A percentile compares a stretch with the other conserved stretches of the same genome.
These are phyloP conservation scores for Mycosarcoma maydis DNA, from an alignment of 1,284 basidiomycete species.

Conservation along the genomic window DNA sequence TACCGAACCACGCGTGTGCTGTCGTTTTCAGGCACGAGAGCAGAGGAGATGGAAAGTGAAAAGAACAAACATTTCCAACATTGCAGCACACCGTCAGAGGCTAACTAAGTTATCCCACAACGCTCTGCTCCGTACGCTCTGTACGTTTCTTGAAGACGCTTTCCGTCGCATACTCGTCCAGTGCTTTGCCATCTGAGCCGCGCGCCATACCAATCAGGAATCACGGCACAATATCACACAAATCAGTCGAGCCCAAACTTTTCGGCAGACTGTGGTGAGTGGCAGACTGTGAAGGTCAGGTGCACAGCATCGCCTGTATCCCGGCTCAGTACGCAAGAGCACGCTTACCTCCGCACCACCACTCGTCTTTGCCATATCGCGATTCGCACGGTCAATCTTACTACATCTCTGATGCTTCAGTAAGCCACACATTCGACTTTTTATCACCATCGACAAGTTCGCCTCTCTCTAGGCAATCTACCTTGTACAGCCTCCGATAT, in stretches of 20 bases:
- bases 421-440: constrained; percentile 1
- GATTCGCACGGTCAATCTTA: too few relatives aligned
- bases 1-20: too few relatives aligned
- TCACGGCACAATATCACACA: too few relatives aligned
- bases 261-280: too few relatives aligned
- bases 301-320: too few relatives aligned
- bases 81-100: constrained; percentile 6
- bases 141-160: too few relatives aligned
- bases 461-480: constrained; percentile 20
- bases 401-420: constrained; percentile 10
- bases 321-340: not conserved
- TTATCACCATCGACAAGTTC: not conserved
- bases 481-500: constrained; percentile 47
- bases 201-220: constrained; percentile 2
- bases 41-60: constrained; percentile 12
- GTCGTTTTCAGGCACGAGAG: not conserved
- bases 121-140: too few relatives aligned
- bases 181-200: constrained; percentile 6
- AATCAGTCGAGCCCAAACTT: too few relatives aligned
- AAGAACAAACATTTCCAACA: constrained; percentile 3
- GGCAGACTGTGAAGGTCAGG: too few relatives aligned
- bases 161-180: not conserved
- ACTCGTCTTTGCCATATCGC: constrained; percentile 4
- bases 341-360: constrained; percentile 31
- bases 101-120: too few relatives aligned